A percentile compares a stretch with the other conserved stretches of the same genome.
phyloP scores from a whole-genome alignment of 2,329 filamentous ascomycete genomes.

The Penicillium sp. region DNA sequence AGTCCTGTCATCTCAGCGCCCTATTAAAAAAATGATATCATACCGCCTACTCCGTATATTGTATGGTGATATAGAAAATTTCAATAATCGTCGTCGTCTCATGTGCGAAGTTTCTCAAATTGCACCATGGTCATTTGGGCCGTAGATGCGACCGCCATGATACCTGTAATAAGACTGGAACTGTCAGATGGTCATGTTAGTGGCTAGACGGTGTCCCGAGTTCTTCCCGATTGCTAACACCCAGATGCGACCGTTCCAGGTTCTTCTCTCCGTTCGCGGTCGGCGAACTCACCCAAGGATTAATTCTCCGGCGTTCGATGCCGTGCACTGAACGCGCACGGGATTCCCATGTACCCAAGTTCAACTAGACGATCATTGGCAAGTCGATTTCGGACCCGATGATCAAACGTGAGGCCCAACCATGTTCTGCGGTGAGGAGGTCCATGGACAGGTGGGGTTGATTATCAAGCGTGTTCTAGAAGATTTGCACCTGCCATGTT shows the following conservation, averaged over 20 bases:
- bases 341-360: neutral
- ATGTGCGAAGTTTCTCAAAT: neutral
- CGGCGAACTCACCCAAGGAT: neutral
- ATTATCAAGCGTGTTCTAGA: constrained; percentile 4
- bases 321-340: neutral
- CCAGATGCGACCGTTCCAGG: neutral
- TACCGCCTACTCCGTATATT: neutral
- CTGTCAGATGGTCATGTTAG: neutral
- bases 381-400: constrained; percentile 2
- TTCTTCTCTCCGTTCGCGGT: neutral
- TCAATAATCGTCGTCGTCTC: neutral
- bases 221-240: neutral
- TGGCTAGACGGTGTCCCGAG: neutral
- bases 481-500: constrained; percentile 2
- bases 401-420: neutral
- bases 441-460: neutral
- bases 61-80: neutral
- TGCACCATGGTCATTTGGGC: neutral
- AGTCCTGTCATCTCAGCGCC: neutral
- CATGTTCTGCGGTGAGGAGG: neutral
- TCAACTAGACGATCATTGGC: neutral
- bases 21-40: neutral
- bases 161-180: neutral
- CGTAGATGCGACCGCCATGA: neutral
- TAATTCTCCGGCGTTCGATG: neutral